These are phyloP conservation scores for Punica granatum DNA, from an alignment of 345 rosid genomes.

Conservation along the genomic window DNA sequence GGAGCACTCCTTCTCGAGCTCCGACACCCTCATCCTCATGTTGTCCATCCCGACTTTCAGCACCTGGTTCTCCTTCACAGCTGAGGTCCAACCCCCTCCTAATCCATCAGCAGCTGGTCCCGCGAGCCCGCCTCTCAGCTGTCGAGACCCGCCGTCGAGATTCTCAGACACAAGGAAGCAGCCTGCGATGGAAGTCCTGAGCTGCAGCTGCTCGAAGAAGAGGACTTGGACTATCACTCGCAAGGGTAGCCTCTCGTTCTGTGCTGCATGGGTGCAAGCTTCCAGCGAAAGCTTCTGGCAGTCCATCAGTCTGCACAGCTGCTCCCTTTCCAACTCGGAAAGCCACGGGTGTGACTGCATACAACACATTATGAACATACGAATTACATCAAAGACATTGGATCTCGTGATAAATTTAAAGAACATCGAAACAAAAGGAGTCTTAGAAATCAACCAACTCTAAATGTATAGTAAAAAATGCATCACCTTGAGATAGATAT, in stretches of 20 bases:
- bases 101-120: constrained; percentile 37
- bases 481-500: constrained; percentile 86
- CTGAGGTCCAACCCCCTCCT: constrained; percentile 71
- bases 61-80: constrained; percentile 87
- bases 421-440: constrained; percentile 4
- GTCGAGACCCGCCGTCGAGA: constrained; percentile 75
- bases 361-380: constrained; percentile 17
- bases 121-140: constrained; percentile 62
- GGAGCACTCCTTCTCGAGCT: constrained; percentile 74
- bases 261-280: constrained; percentile 97
- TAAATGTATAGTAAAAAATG: neutral
- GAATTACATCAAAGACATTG: neutral
- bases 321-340: constrained; percentile 77
- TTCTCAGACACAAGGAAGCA: constrained; percentile 90
- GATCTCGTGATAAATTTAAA: neutral
- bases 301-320: constrained; percentile 80
- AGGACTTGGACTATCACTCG: constrained; percentile 88
- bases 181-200: constrained; percentile 88
- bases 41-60: constrained; percentile 91
- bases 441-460: neutral
- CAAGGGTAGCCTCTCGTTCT: constrained; percentile 84
- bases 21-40: constrained; percentile 87
- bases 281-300: constrained; percentile 95
- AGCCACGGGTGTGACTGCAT: constrained; percentile 87
- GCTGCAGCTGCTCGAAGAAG: constrained; percentile 99